Evolutionary conservation across 2,329 filamentous ascomycete genomes (phyloP).

Genomic region (Fusarium sp.): DNA sequence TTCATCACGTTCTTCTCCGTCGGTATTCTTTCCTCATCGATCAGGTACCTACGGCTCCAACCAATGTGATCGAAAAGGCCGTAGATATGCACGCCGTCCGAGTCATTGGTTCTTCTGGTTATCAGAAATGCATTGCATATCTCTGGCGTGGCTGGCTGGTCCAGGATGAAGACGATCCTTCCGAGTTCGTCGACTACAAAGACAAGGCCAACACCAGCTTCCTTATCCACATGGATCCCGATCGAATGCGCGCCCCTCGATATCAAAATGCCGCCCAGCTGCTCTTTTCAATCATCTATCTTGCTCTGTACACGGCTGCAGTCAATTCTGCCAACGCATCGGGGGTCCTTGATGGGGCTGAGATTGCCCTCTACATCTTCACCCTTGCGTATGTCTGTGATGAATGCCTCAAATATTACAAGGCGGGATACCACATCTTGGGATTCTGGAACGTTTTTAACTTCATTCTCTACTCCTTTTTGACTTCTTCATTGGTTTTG

Average conservation of each 20-base stretch:
- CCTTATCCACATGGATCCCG: conserved; percentile 87
- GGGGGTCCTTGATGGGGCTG: conserved; percentile 86
- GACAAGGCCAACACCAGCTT: conserved; percentile 84
- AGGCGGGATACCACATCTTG: conserved; percentile 90
- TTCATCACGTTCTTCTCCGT: conserved; percentile 86
- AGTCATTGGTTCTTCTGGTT: conserved; percentile 92
- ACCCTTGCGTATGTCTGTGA: conserved; percentile 92
- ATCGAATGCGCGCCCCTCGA: conserved; percentile 90
- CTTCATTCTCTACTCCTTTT: conserved; percentile 80
- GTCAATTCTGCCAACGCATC: conserved; percentile 93
- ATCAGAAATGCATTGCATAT: conserved; percentile 94
- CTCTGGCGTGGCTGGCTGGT: conserved; percentile 97
- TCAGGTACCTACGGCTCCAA: conserved; percentile 77
- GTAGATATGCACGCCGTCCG: conserved; percentile 91
- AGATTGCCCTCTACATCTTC: conserved; percentile 89
- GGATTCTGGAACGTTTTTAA: conserved; percentile 99
- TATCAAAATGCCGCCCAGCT: conserved; percentile 95
- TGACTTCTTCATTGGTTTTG: conserved; percentile 82
- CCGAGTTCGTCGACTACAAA: conserved; percentile 89
- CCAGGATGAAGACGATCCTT: conserved; percentile 92
- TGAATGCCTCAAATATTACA: conserved; percentile 90
- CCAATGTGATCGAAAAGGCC: conserved; percentile 92
- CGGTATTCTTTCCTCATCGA: conserved; percentile 86
- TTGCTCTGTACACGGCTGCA: conserved; percentile 87
- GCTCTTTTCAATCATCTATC: conserved; percentile 83